A percentile compares a stretch with the other conserved stretches of the same genome.
Conservation (phyloP, 345 rosid genomes). For the Leavenworthia alabamica region DNA sequence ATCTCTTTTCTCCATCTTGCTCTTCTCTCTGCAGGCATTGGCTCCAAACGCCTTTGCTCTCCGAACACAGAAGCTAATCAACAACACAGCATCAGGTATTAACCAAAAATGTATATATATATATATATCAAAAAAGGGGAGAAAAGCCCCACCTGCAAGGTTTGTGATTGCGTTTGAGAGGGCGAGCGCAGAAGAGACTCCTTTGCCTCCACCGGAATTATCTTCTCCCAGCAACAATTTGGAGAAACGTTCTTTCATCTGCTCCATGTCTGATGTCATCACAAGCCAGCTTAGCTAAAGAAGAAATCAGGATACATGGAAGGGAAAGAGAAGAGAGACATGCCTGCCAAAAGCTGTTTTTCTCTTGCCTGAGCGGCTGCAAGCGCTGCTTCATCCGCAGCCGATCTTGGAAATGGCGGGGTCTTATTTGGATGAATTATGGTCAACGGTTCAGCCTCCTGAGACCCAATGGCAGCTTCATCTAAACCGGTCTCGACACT, state of each 20-base stretch:
- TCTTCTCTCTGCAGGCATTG: constrained; percentile 53
- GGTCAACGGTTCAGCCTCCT: constrained; percentile 15
- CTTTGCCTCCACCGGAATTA: constrained; percentile 72
- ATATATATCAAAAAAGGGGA: background rate
- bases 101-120: background rate
- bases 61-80: constrained; percentile 42
- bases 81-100: background rate
- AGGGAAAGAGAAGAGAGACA: constrained; percentile 1
- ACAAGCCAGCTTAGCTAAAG: background rate
- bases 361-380: constrained; percentile 31
- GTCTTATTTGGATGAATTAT: constrained; percentile 8
- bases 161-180: constrained; percentile 50
- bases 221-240: constrained; percentile 68
- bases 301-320: background rate
- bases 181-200: constrained; percentile 71
- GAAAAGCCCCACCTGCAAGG: constrained; percentile 30
- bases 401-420: constrained; percentile 26
- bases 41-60: constrained; percentile 48
- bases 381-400: constrained; percentile 16
- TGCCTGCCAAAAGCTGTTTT: constrained; percentile 33
- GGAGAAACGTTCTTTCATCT: constrained; percentile 58
- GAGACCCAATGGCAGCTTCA: constrained; percentile 17
- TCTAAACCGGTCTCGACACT: constrained; percentile 34
- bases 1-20: constrained; percentile 65
- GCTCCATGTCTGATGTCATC: constrained; percentile 39